A percentile compares a stretch with the other conserved stretches of the same genome.
phyloP scores from a whole-genome alignment of 2,329 filamentous ascomycete genomes.

The Aureobasidium sp. region DNA sequence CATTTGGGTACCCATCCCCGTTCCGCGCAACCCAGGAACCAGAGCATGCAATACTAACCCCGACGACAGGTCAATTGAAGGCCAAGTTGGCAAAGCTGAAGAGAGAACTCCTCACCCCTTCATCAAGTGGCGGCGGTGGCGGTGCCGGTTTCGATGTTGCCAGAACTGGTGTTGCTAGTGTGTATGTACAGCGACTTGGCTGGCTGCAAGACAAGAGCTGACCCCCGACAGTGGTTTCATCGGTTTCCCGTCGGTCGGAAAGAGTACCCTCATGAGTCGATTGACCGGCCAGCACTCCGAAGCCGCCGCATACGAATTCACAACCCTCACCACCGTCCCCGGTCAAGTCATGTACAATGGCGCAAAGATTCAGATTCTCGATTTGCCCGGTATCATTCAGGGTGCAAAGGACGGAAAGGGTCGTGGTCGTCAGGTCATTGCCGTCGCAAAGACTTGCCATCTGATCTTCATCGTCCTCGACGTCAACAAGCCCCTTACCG shows the following conservation, averaged over 20 bases:
- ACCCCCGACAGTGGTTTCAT: constrained; percentile 60
- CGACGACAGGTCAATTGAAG: constrained; percentile 64
- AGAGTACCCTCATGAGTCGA: constrained; percentile 93
- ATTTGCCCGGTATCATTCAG: constrained; percentile 97
- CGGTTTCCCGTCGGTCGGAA: constrained; percentile 95
- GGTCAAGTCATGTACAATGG: constrained; percentile 96
- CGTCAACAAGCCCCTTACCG: constrained; percentile 95
- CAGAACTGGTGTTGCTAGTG: constrained; percentile 90
- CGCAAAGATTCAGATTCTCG: constrained; percentile 91
- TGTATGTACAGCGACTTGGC: constrained; percentile 39
- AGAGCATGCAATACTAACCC: not conserved
- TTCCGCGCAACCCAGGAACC: constrained; percentile 11
- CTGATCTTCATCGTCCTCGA: constrained; percentile 97
- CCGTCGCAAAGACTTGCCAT: constrained; percentile 97
- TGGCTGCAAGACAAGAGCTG: not conserved
- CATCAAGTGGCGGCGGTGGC: constrained; percentile 69
- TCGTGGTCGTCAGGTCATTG: constrained; percentile 91
- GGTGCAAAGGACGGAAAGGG: constrained; percentile 94
- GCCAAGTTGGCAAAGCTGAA: constrained; percentile 97
- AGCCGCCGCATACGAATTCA: constrained; percentile 96
- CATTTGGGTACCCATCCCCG: constrained; percentile 56
- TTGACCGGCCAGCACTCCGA: constrained; percentile 96
- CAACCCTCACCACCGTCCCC: constrained; percentile 91
- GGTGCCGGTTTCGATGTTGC: constrained; percentile 93
- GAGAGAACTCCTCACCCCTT: constrained; percentile 83